phyloP scores from a whole-genome alignment of 1,284 basidiomycete genomes.

The Trichosporon inkin region DNA sequence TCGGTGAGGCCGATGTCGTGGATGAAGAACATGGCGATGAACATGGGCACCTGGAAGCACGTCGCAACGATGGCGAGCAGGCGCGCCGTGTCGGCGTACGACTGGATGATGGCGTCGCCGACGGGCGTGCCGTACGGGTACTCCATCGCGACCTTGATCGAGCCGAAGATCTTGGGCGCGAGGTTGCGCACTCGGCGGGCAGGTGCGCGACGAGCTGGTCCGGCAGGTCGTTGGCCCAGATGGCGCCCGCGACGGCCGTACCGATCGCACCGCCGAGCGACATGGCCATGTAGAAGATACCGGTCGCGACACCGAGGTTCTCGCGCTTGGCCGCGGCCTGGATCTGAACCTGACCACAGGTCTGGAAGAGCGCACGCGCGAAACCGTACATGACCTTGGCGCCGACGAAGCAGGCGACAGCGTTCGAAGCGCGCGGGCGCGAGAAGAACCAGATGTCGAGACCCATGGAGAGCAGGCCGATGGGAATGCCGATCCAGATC shows the following conservation, averaged over 20 bases:
- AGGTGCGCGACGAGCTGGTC: constrained; percentile 14
- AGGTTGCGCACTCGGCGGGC: constrained; percentile 10
- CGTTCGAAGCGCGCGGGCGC: background rate
- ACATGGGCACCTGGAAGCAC: constrained; percentile 23
- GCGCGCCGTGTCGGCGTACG: constrained; percentile 20
- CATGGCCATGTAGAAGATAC: constrained; percentile 26
- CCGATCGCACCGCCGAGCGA: constrained; percentile 23
- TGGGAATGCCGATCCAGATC: constrained; percentile 15
- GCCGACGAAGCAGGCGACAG: background rate
- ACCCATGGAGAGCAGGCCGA: background rate
- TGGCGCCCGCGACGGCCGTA: constrained; percentile 18
- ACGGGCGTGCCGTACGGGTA: background rate
- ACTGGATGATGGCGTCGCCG: constrained; percentile 14
- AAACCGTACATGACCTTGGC: background rate
- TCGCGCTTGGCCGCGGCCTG: constrained; percentile 11
- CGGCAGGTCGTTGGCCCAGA: constrained; percentile 20
- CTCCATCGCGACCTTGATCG: background rate
- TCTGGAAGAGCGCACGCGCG: constrained; percentile 3
- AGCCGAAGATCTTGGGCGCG: constrained; percentile 13
- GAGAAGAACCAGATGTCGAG: background rate
- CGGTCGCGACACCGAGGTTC: constrained; percentile 21
- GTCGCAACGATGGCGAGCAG: constrained; percentile 22
- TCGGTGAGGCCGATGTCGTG: constrained; percentile 16
- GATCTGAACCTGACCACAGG: constrained; percentile 3
- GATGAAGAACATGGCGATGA: constrained; percentile 23